These are phyloP conservation scores for Saprolegnia diclina DNA, from an alignment of 352 stramenopile genomes.

Conservation along the genomic window DNA sequence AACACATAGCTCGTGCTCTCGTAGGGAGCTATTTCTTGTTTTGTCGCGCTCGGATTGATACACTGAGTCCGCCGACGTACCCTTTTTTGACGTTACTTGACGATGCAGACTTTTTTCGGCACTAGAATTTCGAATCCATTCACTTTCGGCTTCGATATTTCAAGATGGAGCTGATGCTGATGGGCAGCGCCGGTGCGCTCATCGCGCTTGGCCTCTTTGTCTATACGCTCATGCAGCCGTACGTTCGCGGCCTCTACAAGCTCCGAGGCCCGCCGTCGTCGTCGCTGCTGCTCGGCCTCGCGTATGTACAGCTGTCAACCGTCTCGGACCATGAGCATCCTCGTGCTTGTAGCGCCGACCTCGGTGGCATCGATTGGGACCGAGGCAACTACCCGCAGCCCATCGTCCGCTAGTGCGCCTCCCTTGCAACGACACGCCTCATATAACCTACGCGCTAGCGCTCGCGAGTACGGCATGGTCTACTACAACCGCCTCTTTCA, in stretches of 20 bases:
- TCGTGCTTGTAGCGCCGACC: neutral
- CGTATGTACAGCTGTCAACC: neutral
- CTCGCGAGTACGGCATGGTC: slow-evolving; percentile 1
- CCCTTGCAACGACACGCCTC: neutral
- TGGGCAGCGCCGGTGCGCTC: too few relatives aligned
- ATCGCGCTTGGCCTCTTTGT: too few relatives aligned
- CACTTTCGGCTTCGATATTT: too few relatives aligned
- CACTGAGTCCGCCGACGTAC: too few relatives aligned
- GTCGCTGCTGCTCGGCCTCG: neutral
- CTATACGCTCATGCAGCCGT: neutral
- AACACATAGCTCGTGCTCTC: too few relatives aligned
- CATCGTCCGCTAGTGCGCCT: neutral
- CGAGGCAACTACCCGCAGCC: slow-evolving; percentile 13
- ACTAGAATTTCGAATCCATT: too few relatives aligned
- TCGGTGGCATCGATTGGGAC: slow-evolving; percentile 19
- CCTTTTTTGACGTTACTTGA: too few relatives aligned
- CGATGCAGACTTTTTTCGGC: too few relatives aligned
- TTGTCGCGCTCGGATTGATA: too few relatives aligned
- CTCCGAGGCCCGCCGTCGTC: neutral
- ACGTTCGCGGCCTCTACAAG: neutral
- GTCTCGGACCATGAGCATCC: neutral
- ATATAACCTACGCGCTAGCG: neutral
- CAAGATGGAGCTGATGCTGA: too few relatives aligned
- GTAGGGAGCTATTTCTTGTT: too few relatives aligned
- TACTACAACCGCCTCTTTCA: slow-evolving; percentile 6